A percentile compares a stretch with the other conserved stretches of the same genome.
Conservation (phyloP, 179 eudicot species). For the Beta macrorhiza region DNA sequence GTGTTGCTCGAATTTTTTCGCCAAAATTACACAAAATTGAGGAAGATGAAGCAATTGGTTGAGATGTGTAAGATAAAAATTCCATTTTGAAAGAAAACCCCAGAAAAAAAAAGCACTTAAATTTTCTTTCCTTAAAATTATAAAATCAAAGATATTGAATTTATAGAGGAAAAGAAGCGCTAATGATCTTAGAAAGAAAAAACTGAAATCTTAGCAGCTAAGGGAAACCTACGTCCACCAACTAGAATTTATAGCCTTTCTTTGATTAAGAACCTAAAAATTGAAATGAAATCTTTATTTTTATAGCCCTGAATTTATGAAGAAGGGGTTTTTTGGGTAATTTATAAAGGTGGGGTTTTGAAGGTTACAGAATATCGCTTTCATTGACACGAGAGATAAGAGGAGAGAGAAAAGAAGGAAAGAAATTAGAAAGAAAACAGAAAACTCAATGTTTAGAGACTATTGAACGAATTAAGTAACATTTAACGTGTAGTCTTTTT, state of each 20-base stretch:
- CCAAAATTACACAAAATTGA: slow-evolving; percentile 48
- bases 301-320: neutral
- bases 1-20: slow-evolving; percentile 52
- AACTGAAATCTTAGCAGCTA: slow-evolving; percentile 38
- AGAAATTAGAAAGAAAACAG: neutral
- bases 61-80: slow-evolving; percentile 62
- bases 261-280: neutral
- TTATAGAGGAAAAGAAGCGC: neutral
- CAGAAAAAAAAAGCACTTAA: neutral
- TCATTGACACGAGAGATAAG: slow-evolving; percentile 9
- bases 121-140: neutral
- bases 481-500: neutral
- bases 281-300: too few species aligned
- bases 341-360: neutral
- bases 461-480: neutral
- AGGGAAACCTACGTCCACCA: slow-evolving; percentile 41
- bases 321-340: neutral
- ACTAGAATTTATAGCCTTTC: slow-evolving; percentile 38
- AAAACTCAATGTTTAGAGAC: neutral
- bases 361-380: slow-evolving; percentile 4
- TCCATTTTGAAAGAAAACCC: slow-evolving; percentile 30
- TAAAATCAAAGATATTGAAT: neutral
- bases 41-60: slow-evolving; percentile 35
- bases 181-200: slow-evolving; percentile 9
- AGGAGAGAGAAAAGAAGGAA: neutral